Conservation (phyloP, 768 basidiomycete species). For the Chalciporus sphaerocephalus region DNA sequence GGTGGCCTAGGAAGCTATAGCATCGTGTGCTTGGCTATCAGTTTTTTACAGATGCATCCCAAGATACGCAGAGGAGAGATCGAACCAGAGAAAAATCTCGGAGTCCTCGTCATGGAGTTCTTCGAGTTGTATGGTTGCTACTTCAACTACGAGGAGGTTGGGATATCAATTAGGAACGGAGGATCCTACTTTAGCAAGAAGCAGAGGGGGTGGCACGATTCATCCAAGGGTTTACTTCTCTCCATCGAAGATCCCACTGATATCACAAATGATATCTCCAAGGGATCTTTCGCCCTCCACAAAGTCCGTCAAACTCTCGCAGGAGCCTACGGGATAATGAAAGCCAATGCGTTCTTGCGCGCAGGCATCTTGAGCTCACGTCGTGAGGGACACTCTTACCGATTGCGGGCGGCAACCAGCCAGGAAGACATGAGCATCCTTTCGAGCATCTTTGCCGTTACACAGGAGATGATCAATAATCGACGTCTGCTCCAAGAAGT, state of each 20-base stretch:
- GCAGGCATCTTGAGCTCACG: conserved; percentile 60
- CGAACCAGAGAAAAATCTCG: conserved; percentile 81
- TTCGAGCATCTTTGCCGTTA: conserved; percentile 74
- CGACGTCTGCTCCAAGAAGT: conserved; percentile 66
- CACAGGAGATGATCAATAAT: conserved; percentile 78
- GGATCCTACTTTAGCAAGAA: conserved; percentile 87
- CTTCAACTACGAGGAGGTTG: conserved; percentile 89
- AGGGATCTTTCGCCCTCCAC: conserved; percentile 77
- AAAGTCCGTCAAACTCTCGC: conserved; percentile 81
- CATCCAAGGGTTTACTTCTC: conserved; percentile 51
- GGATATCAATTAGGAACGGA: conserved; percentile 82
- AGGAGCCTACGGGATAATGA: conserved; percentile 75
- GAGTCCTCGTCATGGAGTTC: conserved; percentile 94
- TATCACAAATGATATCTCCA: conserved; percentile 84
- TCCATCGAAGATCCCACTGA: conserved; percentile 95
- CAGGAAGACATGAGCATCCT: conserved; percentile 74
- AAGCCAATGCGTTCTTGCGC: conserved; percentile 63
- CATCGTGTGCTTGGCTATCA: conserved; percentile 89
- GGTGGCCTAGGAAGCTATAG: conserved; percentile 94
- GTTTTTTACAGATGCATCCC: conserved; percentile 96
- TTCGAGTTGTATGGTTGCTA: conserved; percentile 91
- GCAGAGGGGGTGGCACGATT: conserved; percentile 76
- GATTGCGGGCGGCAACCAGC: conserved; percentile 41
- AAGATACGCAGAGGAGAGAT: conserved; percentile 88
- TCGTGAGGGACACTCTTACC: conserved; percentile 45